Evolutionary conservation across 441 rosid genomes (phyloP).

Genomic region (Theobroma grandiflorum): DNA sequence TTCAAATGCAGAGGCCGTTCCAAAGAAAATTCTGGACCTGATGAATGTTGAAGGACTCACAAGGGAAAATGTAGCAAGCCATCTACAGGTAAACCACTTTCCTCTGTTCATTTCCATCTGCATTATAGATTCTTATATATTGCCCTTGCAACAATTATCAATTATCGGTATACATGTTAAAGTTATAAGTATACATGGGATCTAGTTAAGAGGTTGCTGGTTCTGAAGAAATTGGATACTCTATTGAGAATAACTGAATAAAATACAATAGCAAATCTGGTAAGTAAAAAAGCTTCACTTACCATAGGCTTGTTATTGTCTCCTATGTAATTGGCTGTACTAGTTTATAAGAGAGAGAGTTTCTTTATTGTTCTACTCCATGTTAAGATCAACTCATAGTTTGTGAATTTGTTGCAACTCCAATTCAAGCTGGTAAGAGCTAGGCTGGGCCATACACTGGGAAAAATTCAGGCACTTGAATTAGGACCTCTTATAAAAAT

Average conservation of each 20-base stretch:
- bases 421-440: neutral
- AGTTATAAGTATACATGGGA: neutral
- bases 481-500: neutral
- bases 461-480: neutral
- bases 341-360: neutral
- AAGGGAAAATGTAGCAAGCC: constrained; percentile 99
- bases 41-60: constrained; percentile 94
- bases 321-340: neutral
- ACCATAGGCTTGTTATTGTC: neutral
- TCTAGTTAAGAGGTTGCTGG: neutral
- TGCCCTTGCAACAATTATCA: neutral
- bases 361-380: neutral
- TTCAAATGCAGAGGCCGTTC: constrained; percentile 82
- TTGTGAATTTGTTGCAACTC: neutral
- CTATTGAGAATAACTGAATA: neutral
- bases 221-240: neutral
- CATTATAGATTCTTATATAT: neutral
- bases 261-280: neutral
- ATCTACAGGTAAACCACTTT: constrained; percentile 71
- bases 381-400: neutral
- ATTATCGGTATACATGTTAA: neutral
- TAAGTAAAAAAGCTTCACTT: neutral
- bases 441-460: neutral
- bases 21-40: constrained; percentile 90
- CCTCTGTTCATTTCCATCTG: constrained; percentile 4